Conservation (phyloP, 371 early-diverging fungal genomes). For the Mortierella sp. region DNA sequence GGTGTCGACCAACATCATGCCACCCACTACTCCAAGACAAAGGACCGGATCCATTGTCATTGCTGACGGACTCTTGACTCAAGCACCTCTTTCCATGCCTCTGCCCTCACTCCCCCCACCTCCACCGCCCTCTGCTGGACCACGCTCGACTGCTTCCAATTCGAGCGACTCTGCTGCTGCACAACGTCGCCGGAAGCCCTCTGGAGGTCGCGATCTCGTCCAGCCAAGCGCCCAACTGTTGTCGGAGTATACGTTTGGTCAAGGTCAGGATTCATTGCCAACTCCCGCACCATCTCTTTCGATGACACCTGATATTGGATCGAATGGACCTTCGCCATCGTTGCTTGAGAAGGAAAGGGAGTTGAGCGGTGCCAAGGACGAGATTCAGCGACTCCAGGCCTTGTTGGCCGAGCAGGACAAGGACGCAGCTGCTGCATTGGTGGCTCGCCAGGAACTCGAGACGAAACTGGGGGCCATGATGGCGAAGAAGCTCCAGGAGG, state of each 20-base stretch:
- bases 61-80: conserved; percentile 24
- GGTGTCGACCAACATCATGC: conserved; percentile 14
- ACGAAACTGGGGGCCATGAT: conserved; percentile 18
- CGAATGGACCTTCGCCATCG: background rate
- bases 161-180: background rate
- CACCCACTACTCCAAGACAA: conserved; percentile 17
- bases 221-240: conserved; percentile 28
- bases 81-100: conserved; percentile 33
- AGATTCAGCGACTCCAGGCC: conserved; percentile 23
- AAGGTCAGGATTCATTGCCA: conserved; percentile 25
- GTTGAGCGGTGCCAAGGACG: conserved; percentile 9
- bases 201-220: conserved; percentile 28
- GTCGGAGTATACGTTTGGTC: background rate
- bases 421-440: background rate
- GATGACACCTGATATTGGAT: conserved; percentile 21
- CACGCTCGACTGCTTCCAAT: conserved; percentile 1
- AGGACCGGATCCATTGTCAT: conserved; percentile 30
- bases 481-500: background rate
- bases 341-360: conserved; percentile 20
- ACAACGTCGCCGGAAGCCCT: conserved; percentile 29
- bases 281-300: conserved; percentile 11
- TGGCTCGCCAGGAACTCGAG: conserved; percentile 26
- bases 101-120: conserved; percentile 38
- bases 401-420: conserved; percentile 12
- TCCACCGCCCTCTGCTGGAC: conserved; percentile 9